Conservation (phyloP, 441 rosid species). For the Erysimum pusillum region DNA sequence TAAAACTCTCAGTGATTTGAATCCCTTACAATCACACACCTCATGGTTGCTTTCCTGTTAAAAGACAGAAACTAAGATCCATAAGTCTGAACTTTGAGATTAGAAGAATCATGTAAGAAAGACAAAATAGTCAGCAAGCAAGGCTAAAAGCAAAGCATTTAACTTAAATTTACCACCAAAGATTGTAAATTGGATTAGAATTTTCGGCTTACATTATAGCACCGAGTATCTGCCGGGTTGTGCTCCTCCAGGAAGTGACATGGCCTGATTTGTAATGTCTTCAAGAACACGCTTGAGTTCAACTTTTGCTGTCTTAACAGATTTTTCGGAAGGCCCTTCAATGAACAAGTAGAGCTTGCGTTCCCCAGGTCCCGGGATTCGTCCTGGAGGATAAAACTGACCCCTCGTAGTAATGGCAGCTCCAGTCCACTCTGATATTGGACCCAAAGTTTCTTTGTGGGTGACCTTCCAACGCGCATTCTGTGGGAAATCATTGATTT, state of each 20-base stretch:
- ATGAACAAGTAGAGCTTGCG: slow-evolving; percentile 91
- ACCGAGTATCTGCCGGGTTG: slow-evolving; percentile 95
- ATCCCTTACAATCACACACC: slow-evolving; percentile 42
- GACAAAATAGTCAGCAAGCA: not conserved
- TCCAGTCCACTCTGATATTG: slow-evolving; percentile 96
- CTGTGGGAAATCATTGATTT: slow-evolving; percentile 93
- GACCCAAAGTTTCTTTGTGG: slow-evolving; percentile 96
- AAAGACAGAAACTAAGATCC: slow-evolving; percentile 45
- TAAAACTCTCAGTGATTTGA: slow-evolving; percentile 25
- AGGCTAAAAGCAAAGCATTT: slow-evolving; percentile 4
- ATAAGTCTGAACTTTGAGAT: slow-evolving; percentile 45
- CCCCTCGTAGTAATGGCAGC: slow-evolving; percentile 97
- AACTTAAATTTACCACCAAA: slow-evolving; percentile 4
- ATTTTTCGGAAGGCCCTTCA: slow-evolving; percentile 85
- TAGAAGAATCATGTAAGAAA: not conserved
- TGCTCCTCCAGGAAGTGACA: slow-evolving; percentile 88
- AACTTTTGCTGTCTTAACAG: slow-evolving; percentile 88
- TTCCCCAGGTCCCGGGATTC: slow-evolving; percentile 75
- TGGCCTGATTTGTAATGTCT: slow-evolving; percentile 83
- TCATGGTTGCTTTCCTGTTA: slow-evolving; percentile 48
- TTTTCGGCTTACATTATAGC: slow-evolving; percentile 67
- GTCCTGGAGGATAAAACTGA: slow-evolving; percentile 74
- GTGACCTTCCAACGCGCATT: slow-evolving; percentile 99
- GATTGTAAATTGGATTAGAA: slow-evolving; percentile 30
- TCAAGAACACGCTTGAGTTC: slow-evolving; percentile 91